Base-by-base conservation (phyloP, 495 filamentous ascomycete species). In the Arthonia radiata region DNA sequence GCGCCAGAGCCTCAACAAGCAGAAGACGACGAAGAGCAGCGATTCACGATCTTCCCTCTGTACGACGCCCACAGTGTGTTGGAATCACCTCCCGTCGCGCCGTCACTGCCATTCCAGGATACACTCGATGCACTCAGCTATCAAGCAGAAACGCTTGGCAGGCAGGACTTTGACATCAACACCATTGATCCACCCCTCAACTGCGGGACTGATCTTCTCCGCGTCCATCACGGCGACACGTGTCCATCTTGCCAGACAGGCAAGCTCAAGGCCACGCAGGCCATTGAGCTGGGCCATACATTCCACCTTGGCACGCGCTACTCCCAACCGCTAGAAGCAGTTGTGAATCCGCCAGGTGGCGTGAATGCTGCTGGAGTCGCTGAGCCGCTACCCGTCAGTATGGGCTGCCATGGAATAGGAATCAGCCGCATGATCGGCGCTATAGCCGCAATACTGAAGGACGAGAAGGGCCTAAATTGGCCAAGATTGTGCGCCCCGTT, bases 391-490 rank as follows among this genome's bases (percentile, higher is more conserved):
- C 52, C 67, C 0, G 59, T 93, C 47, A 62, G 86, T 29, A 93
- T 94, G 83, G 86, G 86, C 25, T 97, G 89, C 36, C 75, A 94
- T 37, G 86, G 86, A 1, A 92, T 97, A 31, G 86, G 86, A 0
- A 61, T 97, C 13, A 91, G 82, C 1, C 72, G 86, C 17, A 66
- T 97, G 46, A 71, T 97, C 32, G 80, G 69, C 3, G 79, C 86
- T 4, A 63, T 83, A 2, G 79, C 86, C 0, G 68, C 80, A 30
- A 43, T 54, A 4, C 49, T 81, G n/a, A 55, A 66, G 0, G 75
- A 86, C 36, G 36, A 59, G 2, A 65, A 57, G 26, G 86, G 86
- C 0, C 55, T 97, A 9, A 81, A 77, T 37, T 97, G 86, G 86
- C 86, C 86, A 0, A 55, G 67, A 2, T 67, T 55, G 9, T 78